Percentiles rank a stretch among this genome's conserved stretches.
Conservation (phyloP, 495 filamentous ascomycete species). For the Baudoinia panamericana region DNA sequence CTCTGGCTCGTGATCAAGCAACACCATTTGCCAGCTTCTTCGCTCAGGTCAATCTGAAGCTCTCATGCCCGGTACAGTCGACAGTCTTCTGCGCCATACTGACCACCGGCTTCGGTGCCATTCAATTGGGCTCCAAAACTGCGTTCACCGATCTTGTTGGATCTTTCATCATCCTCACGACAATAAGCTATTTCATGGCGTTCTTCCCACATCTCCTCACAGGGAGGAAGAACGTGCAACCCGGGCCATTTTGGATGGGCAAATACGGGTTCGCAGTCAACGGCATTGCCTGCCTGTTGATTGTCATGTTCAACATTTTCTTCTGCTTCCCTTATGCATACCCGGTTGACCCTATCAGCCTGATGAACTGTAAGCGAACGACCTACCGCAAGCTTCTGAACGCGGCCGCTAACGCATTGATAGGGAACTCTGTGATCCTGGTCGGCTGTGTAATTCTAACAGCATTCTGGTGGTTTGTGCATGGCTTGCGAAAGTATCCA, state of each 20-base stretch:
- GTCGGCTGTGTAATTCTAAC: conserved; percentile 30
- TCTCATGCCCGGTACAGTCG: conserved; percentile 54
- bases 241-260: conserved; percentile 57
- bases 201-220: conserved; percentile 63
- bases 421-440: conserved; percentile 31
- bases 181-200: conserved; percentile 59
- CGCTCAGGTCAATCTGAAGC: conserved; percentile 35
- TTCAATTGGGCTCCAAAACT: conserved; percentile 57
- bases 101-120: conserved; percentile 54
- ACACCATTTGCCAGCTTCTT: conserved; percentile 41
- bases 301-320: conserved; percentile 54
- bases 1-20: conserved; percentile 61
- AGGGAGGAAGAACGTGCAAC: conserved; percentile 46
- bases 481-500: conserved; percentile 41
- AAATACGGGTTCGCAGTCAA: conserved; percentile 48
- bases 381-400: not conserved
- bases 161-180: conserved; percentile 60
- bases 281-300: conserved; percentile 45
- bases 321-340: conserved; percentile 51
- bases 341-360: conserved; percentile 10
- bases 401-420: not conserved
- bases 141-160: conserved; percentile 68
- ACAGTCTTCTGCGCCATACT: conserved; percentile 51
- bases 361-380: conserved; percentile 11
- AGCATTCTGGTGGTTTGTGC: conserved; percentile 52